Base-by-base conservation (phyloP, 2,329 filamentous ascomycete genomes). In the Phialophora verrucosa region DNA sequence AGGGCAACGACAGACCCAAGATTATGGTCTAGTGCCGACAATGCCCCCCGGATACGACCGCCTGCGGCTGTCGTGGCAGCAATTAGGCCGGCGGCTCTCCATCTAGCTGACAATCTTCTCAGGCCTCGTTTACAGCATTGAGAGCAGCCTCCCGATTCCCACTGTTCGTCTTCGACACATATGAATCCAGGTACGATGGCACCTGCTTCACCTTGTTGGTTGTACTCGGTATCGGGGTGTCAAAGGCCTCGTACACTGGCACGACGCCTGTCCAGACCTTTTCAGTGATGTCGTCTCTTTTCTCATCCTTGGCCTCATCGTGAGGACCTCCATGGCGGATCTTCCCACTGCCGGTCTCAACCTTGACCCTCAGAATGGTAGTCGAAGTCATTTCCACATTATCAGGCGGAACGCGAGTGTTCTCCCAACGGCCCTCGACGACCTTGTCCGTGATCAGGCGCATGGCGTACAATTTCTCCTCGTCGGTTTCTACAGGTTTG, bases 401-500 rank as follows among this genome's bases (percentile, higher is more conserved):
- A 53, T 88, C 90, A 0, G 91, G 91, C 4, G 91, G 91, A 5
- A 88, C 80, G 3, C 92, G 86, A 17, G 87, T 86, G 74, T 90
- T 82, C 20, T 83, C 81, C 88, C 91, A 96, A 4, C 92, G 87
- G 12, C 83, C 81, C 0, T 87, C 83, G 1, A 94, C 84, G 12
- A 94, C 87, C 44, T 85, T 83, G 76, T 96, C 85, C 1, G 92
- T 96, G 75, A 96, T 90, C 64, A 91, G 81, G 72, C 88, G 80
- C 87, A 96, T 90, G 7, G 91, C 92, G 79, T 86, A 95, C 4
- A 91, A 75, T 75, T 91, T 91, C 80, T 96, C 92, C 2, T 83
- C 85, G 0, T 79, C 76, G 67, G 90, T 86, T 1, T 86, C 85
- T 6, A 96, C 90, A 1, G 90, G 77, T 8, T 78, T 82, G 0